Percentiles rank a stretch among this genome's conserved stretches.
Evolutionary conservation across 164 flowering plant genomes (phyloP).

Genomic region (Litsea cubeba): DNA sequence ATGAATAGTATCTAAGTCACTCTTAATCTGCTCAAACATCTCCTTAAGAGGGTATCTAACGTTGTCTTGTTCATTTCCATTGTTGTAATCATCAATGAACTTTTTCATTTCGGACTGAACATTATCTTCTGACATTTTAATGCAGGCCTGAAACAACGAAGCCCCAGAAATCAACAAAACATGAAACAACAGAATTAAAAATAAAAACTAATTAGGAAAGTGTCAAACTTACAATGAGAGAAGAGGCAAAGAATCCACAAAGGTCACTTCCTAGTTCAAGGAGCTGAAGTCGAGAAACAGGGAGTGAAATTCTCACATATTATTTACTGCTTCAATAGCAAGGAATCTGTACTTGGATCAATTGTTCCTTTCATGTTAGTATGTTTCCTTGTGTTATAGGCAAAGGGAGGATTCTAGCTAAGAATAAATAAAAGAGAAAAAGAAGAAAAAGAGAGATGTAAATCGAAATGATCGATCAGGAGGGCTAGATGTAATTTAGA

Average conservation of each 20-base stretch:
- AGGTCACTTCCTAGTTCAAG: background rate
- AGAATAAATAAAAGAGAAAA: background rate
- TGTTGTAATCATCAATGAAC: background rate
- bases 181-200: too few relatives aligned
- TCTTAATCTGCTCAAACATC: background rate
- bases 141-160: background rate
- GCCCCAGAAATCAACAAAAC: too few relatives aligned
- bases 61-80: background rate
- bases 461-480: background rate
- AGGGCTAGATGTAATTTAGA: background rate
- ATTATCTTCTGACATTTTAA: slow-evolving; percentile 1
- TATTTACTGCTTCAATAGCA: background rate
- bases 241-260: background rate
- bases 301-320: background rate
- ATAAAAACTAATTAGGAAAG: background rate
- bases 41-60: background rate
- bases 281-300: background rate
- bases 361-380: too few relatives aligned
- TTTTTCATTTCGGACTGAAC: too few relatives aligned
- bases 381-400: background rate
- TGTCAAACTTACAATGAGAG: background rate
- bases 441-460: background rate
- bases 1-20: background rate
- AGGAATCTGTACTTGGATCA: too few relatives aligned
- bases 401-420: background rate